Evolutionary conservation across 768 basidiomycete genomes (phyloP).

Genomic region (Collybia mongolica): DNA sequence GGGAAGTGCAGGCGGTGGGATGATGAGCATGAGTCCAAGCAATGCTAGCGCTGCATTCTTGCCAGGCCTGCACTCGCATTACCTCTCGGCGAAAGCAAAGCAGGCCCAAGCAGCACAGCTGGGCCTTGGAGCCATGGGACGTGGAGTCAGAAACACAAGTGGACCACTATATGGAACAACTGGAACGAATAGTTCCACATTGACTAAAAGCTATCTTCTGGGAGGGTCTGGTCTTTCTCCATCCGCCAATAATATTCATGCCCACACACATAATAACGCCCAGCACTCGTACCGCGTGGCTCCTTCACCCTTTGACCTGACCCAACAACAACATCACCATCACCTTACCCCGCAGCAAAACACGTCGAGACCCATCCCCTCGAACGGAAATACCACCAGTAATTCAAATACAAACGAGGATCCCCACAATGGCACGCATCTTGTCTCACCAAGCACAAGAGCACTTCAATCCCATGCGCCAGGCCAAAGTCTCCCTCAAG

Average conservation of each 20-base stretch:
- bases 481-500: slow-evolving; percentile 88
- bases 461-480: slow-evolving; percentile 87
- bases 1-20: slow-evolving; percentile 29
- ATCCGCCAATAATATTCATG: slow-evolving; percentile 34
- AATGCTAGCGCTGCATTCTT: slow-evolving; percentile 85
- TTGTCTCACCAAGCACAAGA: slow-evolving; percentile 67
- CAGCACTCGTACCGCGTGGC: slow-evolving; percentile 40
- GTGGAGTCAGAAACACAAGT: slow-evolving; percentile 30
- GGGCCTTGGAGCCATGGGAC: slow-evolving; percentile 22
- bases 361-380: slow-evolving; percentile 28
- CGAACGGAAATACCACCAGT: slow-evolving; percentile 8
- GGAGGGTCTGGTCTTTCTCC: slow-evolving; percentile 24
- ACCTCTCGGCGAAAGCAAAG: slow-evolving; percentile 50
- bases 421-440: slow-evolving; percentile 22
- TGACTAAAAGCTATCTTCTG: slow-evolving; percentile 29
- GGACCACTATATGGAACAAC: slow-evolving; percentile 22
- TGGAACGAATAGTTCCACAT: slow-evolving; percentile 14
- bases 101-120: slow-evolving; percentile 30
- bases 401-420: slow-evolving; percentile 11
- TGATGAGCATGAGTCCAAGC: slow-evolving; percentile 53
- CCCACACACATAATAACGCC: slow-evolving; percentile 34
- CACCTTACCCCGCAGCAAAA: slow-evolving; percentile 26
- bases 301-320: slow-evolving; percentile 44
- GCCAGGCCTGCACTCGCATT: slow-evolving; percentile 67
- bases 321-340: slow-evolving; percentile 33